Evolutionary conservation across 805 yeast species (phyloP).

Genomic region (Metschnikowia kunwiensis): DNA sequence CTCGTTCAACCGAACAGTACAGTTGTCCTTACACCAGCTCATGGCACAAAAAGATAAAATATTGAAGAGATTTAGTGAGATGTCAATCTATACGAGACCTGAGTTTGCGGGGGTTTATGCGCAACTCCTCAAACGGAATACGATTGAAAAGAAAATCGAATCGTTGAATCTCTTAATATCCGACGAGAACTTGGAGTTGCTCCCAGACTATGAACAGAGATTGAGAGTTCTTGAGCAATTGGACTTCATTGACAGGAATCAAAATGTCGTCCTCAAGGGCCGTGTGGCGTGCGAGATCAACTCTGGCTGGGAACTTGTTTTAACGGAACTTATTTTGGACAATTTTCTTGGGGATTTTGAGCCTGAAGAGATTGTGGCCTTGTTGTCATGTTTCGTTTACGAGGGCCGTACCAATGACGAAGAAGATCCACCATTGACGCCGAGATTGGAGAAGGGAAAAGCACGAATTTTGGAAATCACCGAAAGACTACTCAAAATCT

Average conservation of each 20-base stretch:
- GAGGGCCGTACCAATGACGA: slow-evolving; percentile 73
- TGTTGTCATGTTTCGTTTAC: slow-evolving; percentile 86
- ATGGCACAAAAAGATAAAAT: slow-evolving; percentile 36
- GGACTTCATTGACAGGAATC: slow-evolving; percentile 72
- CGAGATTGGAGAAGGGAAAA: slow-evolving; percentile 72
- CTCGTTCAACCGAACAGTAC: slow-evolving; percentile 33
- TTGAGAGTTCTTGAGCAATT: slow-evolving; percentile 71
- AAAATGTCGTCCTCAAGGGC: slow-evolving; percentile 83
- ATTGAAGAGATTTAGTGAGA: slow-evolving; percentile 26
- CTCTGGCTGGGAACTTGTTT: slow-evolving; percentile 84
- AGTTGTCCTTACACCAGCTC: slow-evolving; percentile 36
- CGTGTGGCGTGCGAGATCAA: slow-evolving; percentile 91
- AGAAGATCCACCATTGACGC: slow-evolving; percentile 66
- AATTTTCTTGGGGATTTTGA: slow-evolving; percentile 91
- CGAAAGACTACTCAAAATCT: slow-evolving; percentile 56
- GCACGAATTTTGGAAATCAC: slow-evolving; percentile 69
- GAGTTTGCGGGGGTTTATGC: slow-evolving; percentile 45
- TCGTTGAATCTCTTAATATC: slow-evolving; percentile 62
- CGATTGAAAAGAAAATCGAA: slow-evolving; percentile 49
- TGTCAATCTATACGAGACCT: slow-evolving; percentile 33
- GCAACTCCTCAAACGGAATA: slow-evolving; percentile 44
- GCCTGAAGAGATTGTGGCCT: slow-evolving; percentile 95
- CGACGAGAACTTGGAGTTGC: slow-evolving; percentile 81
- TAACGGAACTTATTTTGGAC: slow-evolving; percentile 87
- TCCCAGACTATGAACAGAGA: slow-evolving; percentile 93